Evolutionary conservation across 2,329 filamentous ascomycete species (phyloP).

Genomic region (Microcera coccophila): DNA sequence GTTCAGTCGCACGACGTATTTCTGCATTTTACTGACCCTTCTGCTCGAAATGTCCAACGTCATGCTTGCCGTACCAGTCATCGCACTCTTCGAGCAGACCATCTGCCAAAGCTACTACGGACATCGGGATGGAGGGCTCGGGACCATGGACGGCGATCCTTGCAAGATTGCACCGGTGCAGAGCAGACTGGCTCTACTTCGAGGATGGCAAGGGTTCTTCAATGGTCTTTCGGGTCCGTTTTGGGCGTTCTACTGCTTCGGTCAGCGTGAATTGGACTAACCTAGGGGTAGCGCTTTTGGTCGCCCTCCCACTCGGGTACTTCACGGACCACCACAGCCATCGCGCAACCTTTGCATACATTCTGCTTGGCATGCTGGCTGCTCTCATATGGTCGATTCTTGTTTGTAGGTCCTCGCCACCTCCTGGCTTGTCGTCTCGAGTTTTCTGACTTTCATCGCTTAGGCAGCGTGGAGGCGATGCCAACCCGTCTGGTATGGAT

Average conservation of each 20-base stretch:
- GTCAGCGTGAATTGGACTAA: no score
- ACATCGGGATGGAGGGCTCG: not conserved
- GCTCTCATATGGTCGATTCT: not conserved
- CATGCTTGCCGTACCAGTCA: not conserved
- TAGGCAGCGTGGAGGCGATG: no score
- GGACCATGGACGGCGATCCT: not conserved
- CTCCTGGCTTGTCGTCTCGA: no score
- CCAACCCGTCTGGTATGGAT: not conserved
- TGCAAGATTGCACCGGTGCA: not conserved
- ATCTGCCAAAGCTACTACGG: not conserved
- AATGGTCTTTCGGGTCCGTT: not conserved
- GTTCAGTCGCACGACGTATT: not conserved
- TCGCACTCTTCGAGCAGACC: not conserved
- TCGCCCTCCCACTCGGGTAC: not conserved
- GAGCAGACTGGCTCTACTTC: not conserved
- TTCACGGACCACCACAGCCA: not conserved
- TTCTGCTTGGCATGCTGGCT: not conserved
- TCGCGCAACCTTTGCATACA: not conserved
- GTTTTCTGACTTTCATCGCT: not conserved
- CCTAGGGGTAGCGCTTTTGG: not conserved
- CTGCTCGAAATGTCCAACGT: not conserved
- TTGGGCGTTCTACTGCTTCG: no score
- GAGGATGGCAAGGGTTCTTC: not conserved
- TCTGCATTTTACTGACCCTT: not conserved
- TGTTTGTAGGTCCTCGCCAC: no score